phyloP scores from a whole-genome alignment of 352 stramenopile species.

The Phytophthora nicotianae region DNA sequence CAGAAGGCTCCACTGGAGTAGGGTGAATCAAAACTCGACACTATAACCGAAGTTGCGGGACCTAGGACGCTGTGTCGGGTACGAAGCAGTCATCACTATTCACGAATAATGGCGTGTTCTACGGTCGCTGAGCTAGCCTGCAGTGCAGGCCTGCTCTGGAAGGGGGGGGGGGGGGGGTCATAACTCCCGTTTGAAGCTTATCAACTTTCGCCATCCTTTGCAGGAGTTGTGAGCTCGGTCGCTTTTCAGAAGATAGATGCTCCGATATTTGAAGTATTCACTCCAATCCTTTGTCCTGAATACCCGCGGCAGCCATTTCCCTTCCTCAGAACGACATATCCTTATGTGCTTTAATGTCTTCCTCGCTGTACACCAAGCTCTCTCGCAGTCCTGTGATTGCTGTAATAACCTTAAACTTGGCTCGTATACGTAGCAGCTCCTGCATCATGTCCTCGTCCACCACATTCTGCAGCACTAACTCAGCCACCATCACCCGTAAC shows the following conservation, averaged over 20 bases:
- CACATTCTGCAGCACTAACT: slow-evolving; percentile 54
- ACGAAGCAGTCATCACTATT: not conserved
- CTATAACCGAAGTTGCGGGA: no score
- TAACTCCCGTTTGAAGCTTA: not conserved
- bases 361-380: slow-evolving; percentile 67
- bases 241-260: not conserved
- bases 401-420: slow-evolving; percentile 86
- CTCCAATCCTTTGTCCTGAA: not conserved
- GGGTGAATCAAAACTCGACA: no score
- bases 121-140: not conserved
- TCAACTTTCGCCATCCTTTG: not conserved
- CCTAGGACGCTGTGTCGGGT: no score
- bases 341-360: slow-evolving; percentile 77
- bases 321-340: slow-evolving; percentile 80
- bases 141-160: no score
- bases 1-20: no score
- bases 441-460: slow-evolving; percentile 81
- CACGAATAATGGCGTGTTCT: not conserved
- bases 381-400: slow-evolving; percentile 59
- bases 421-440: slow-evolving; percentile 71
- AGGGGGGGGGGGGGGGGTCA: no score
- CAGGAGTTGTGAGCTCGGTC: not conserved
- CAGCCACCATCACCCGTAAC: not conserved
- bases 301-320: not conserved
- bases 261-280: not conserved